Evolutionary conservation across 441 rosid genomes (phyloP).

Genomic region (Cnidoscolus chayamansa): DNA sequence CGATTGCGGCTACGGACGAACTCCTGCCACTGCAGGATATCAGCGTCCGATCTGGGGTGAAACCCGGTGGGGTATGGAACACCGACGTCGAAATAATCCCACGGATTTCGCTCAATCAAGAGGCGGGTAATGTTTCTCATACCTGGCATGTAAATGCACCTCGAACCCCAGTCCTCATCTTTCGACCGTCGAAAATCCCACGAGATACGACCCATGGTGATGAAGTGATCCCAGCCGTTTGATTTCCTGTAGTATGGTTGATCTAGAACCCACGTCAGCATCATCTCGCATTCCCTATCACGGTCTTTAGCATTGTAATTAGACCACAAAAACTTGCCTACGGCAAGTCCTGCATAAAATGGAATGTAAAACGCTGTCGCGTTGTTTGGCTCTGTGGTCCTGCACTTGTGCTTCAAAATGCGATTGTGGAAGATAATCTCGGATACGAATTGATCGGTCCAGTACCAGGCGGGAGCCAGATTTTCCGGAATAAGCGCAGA

Average conservation of each 20-base stretch:
- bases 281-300: constrained; percentile 61
- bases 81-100: constrained; percentile 95
- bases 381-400: constrained; percentile 57
- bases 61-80: constrained; percentile 95
- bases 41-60: constrained; percentile 81
- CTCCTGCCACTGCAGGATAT: constrained; percentile 68
- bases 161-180: constrained; percentile 80
- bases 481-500: constrained; percentile 46
- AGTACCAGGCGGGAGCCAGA: constrained; percentile 70
- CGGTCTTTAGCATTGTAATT: constrained; percentile 54
- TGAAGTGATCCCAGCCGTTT: constrained; percentile 87
- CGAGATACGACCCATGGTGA: constrained; percentile 89
- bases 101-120: constrained; percentile 81
- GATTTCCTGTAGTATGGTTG: constrained; percentile 63
- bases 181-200: constrained; percentile 90
- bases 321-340: constrained; percentile 70
- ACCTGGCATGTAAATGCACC: constrained; percentile 72
- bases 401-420: constrained; percentile 62
- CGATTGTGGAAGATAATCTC: constrained; percentile 77
- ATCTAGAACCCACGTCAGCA: constrained; percentile 54
- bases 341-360: constrained; percentile 87
- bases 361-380: constrained; percentile 86
- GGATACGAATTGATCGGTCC: constrained; percentile 84
- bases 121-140: constrained; percentile 93
- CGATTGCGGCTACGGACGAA: constrained; percentile 55